Evolutionary conservation across 108 stramenopile genomes (phyloP).

Genomic region (Epipyxis sp.): DNA sequence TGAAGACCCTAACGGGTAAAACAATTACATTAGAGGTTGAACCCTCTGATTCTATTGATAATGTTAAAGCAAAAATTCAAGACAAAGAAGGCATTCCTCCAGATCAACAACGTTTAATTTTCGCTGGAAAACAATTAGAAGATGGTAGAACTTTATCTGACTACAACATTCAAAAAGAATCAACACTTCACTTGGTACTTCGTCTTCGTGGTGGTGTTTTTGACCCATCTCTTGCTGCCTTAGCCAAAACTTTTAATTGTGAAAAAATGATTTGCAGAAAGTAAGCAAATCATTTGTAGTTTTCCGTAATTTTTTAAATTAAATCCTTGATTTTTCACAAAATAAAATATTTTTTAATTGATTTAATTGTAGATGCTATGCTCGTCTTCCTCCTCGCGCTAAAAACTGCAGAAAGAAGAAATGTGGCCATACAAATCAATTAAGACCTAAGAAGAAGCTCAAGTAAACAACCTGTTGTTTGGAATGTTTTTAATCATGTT

Average conservation of each 20-base stretch:
- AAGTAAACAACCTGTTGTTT: no score
- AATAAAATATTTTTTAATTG: background rate
- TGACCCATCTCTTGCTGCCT: constrained; percentile 88
- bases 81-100: constrained; percentile 98
- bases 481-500: no score
- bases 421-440: constrained; percentile 98
- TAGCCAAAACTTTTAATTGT: constrained; percentile 98
- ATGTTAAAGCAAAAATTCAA: constrained; percentile 98
- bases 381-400: constrained; percentile 97
- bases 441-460: constrained; percentile 99
- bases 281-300: constrained; percentile 29
- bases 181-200: constrained; percentile 59
- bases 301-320: background rate
- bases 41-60: constrained; percentile 96
- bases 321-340: background rate
- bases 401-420: constrained; percentile 99
- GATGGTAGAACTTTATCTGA: constrained; percentile 67
- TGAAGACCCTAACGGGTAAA: constrained; percentile 94
- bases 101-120: constrained; percentile 90
- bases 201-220: constrained; percentile 58
- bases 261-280: constrained; percentile 69
- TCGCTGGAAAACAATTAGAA: constrained; percentile 87
- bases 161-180: constrained; percentile 76
- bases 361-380: constrained; percentile 75
- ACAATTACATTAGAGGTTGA: constrained; percentile 98